Evolutionary conservation across 1,139 yeast species (phyloP).

Genomic region (Geotrichum reessii): DNA sequence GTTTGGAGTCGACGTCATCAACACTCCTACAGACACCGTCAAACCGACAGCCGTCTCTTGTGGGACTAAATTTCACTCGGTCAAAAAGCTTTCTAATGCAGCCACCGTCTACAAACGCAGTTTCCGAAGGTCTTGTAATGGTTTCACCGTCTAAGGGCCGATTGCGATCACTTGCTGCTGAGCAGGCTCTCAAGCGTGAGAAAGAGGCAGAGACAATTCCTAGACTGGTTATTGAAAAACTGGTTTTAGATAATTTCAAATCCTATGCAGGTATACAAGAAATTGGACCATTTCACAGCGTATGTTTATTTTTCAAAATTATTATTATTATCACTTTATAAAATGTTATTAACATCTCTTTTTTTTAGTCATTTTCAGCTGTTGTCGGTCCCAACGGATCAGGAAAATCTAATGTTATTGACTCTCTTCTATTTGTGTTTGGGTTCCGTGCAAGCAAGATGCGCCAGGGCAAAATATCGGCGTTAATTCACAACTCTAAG

Average conservation of each 20-base stretch:
- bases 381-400: constrained; percentile 99
- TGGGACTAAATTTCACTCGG: not conserved
- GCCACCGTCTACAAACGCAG: not conserved
- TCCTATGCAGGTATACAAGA: constrained; percentile 94
- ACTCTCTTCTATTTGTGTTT: constrained; percentile 89
- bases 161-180: constrained; percentile 17
- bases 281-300: constrained; percentile 83
- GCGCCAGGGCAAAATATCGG: constrained; percentile 92
- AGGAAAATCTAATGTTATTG: constrained; percentile 96
- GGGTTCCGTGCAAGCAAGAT: constrained; percentile 95
- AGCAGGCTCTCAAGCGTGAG: constrained; percentile 9
- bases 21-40: not conserved
- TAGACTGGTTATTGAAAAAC: constrained; percentile 66
- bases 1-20: not conserved
- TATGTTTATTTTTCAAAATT: constrained; percentile 25
- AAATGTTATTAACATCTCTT: constrained; percentile 13
- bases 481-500: constrained; percentile 78
- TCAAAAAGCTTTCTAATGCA: not conserved
- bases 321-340: too few species aligned
- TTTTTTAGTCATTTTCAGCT: constrained; percentile 72
- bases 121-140: constrained; percentile 11
- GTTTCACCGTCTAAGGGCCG: constrained; percentile 19
- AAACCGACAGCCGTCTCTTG: not conserved
- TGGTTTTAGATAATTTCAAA: constrained; percentile 80
- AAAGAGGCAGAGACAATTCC: constrained; percentile 31